Base-by-base conservation (phyloP, 2,329 filamentous ascomycete genomes). In the Phialocephala sp. region DNA sequence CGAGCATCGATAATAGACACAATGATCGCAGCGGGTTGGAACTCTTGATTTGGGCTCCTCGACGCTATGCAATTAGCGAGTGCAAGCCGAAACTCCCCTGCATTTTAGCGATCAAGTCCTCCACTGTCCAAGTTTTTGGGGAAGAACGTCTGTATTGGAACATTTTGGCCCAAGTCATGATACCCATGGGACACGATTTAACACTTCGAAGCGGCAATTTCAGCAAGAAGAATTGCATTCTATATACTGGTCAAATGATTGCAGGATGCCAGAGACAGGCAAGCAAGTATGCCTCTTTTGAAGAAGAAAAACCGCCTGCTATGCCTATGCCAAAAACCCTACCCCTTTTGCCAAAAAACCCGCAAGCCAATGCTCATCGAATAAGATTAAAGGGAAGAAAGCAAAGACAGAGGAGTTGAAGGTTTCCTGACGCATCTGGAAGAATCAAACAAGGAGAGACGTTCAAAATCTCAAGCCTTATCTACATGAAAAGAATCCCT, bases 361-460 rank as follows among this genome's bases (percentile, higher is more conserved):
- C 45, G 45, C 45, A 50, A 50, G 45, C 45, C 8, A 9, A 50
- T 50, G 45, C 45, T n/a, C n/a, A 22, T 22, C n/a, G 20, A 50
- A 50, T n/a, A 50, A 2, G 41, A 50, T 50, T 24, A 50, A 50
- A 3, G 6, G 32, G 22, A 32, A 32, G 27, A 2, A 18, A 54
- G 11, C 5, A 24, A 52, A 27, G 2, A 52, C 22, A 54, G 22
- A 27, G 50, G 50, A 18, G 12, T n/a, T 54, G 47, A 54, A 27
- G 27, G 27, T 18, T 27, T 14, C 24, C 9, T 5, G 50, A 54
- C 35, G 4, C 1, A 54, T 8, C 50, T 11, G 50, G 22, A 54
- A 54, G 50, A 32, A 54, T 24, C 24, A 54, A 32, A 54, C 6
- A 54, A 54, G 8, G 50, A 54, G 24, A 54, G 24, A 54, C 24